Conservation (phyloP, 441 rosid genomes). For the Croton laevigatus region DNA sequence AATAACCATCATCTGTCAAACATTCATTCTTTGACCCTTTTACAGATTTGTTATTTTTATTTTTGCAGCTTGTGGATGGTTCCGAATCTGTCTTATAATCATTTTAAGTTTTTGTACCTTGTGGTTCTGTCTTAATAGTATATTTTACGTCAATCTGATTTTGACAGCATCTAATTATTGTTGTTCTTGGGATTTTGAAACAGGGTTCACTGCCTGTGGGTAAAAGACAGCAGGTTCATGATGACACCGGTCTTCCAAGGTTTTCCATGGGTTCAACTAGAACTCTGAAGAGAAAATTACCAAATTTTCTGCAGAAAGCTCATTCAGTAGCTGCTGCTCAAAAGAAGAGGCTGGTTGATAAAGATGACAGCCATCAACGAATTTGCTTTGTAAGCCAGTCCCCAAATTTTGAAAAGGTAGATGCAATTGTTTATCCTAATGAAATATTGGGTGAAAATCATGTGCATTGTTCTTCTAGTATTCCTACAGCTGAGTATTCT, state of each 20-base stretch:
- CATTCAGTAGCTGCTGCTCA: slow-evolving; percentile 8
- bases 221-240: not conserved
- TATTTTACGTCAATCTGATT: not conserved
- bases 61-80: no score
- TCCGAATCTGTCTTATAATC: not conserved
- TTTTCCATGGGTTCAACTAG: not conserved
- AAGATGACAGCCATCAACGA: slow-evolving; percentile 7
- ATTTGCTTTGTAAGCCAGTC: slow-evolving; percentile 6
- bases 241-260: slow-evolving; percentile 4
- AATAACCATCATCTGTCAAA: not conserved
- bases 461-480: slow-evolving; percentile 26
- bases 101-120: not conserved
- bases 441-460: slow-evolving; percentile 25
- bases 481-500: slow-evolving; percentile 24
- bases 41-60: not conserved
- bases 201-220: slow-evolving; percentile 18
- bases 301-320: slow-evolving; percentile 2
- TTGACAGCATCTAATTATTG: not conserved
- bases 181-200: slow-evolving; percentile 9
- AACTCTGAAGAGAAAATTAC: slow-evolving; percentile 22
- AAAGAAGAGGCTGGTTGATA: slow-evolving; percentile 20
- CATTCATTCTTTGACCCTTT: not conserved
- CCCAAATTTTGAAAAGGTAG: slow-evolving; percentile 25
- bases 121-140: not conserved
- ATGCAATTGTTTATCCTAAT: slow-evolving; percentile 23